Base-by-base conservation (phyloP, 805 yeast species). In the Jamesozyma piceae region DNA sequence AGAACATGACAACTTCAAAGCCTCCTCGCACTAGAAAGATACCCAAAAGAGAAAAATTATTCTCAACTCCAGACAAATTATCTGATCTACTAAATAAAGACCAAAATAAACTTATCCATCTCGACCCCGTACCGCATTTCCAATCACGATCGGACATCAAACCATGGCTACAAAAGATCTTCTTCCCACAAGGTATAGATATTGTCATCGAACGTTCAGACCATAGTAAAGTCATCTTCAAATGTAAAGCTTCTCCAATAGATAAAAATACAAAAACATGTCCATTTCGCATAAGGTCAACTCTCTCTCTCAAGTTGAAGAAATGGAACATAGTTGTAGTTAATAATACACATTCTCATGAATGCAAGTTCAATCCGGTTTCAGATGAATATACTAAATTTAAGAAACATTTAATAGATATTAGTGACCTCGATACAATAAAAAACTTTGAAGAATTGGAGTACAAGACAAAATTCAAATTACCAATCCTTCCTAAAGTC, bases 241-340 rank as follows among this genome's bases (percentile, higher is more conserved):
- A 75, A 49, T 78, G 84, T 55, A 77, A 74, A 48, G 63, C 69
- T 15, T 26, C 19, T 11, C 28, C 6, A 11, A 6, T 24, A 6
- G 28, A 24, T 24, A 27, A 43, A 29, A 27, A 34, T 37, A 57
- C 52, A 40, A 62, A 62, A 6, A 66, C 68, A 20, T 79, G 85
- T 53, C 84, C 84, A 1, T 79, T 79, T 52, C 66, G 80, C 54
- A 69, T 79, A 26, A 58, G 86, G 43, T 83, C 84, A 4, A 77
- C 79, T 49, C 77, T 63, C 50, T 72, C 78, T 1, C 49, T 73
- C 10, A 62, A 77, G 46, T 64, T 72, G 27, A 63, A 68, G 45
- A 60, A 64, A 39, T 79, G 86, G 86, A 65, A 76, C 14, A 64
- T 79, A 24, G 80, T 75, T 27, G 74, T 79, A 17, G 73, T 79